Base-by-base conservation (phyloP, 192 early-diverging fungal species). In the Chytriomyces sp. region DNA sequence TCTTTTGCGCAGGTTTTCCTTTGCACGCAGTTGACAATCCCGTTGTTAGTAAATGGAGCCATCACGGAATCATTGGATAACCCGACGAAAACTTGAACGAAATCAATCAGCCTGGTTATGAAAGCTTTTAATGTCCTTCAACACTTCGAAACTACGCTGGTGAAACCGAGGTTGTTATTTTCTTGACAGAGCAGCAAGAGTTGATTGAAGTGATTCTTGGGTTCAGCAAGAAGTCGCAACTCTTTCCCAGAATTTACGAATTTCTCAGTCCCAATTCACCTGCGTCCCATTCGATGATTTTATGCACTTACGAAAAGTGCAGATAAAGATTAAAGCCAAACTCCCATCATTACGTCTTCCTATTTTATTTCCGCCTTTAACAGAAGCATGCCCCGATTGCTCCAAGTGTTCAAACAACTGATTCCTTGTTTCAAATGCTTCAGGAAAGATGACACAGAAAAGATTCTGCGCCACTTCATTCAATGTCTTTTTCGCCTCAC, bases 331-430 rank as follows among this genome's bases (percentile, higher is more conserved):
- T 14, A 22, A 49, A 22, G 44, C 17, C 22, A 59, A 22, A n/a
- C 32, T 22, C 28, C 28, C 28, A 14, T 59, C 25, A 66, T 22
- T 31, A 34, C 33, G 64, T 71, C 31, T 39, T 63, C 30, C 72
- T 53, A 32, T 70, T 34, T 73, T 70, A 10, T 4, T 73, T 10
- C 28, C 52, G 33, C 53, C 49, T 54, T 37, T 64, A 32, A 39
- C 66, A 26, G 72, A 28, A 3, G 96, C 94, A 78, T 98, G 96
- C 14, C 94, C 93, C 14, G 91, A 92, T 28, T 84, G 82, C 49
- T 91, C 89, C 37, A 98, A 92, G 72, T 98, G 96, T 1, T 86
- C 79, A 80, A 98, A 98, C 2, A 98, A 80, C 74, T 91, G 88
- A 74, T 92, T 96, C 55, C 93, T 87, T 26, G 91, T 85, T 8